Evolutionary conservation across 106 monocot genomes (phyloP).

Genomic region (Platanthera guangdongensis): DNA sequence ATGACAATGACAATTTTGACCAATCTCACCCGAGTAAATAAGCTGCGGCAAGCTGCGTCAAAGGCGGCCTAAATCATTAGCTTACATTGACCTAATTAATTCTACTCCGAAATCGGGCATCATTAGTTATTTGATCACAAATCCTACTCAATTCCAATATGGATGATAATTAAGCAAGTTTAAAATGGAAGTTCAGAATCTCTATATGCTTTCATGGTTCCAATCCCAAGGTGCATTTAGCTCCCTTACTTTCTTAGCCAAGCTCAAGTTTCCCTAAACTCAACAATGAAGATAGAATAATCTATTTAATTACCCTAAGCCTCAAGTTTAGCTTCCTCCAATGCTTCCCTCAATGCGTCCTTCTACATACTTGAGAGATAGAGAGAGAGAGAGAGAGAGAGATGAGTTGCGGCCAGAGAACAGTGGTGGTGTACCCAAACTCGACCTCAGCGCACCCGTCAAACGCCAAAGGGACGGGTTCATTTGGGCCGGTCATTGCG

Average conservation of each 20-base stretch:
- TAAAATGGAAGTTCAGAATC: too few relatives aligned
- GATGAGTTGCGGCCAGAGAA: background rate
- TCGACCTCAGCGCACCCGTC: constrained; percentile 1
- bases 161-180: too few relatives aligned
- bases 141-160: too few relatives aligned
- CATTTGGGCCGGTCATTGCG: constrained; percentile 23
- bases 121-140: too few relatives aligned
- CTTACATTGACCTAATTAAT: too few relatives aligned
- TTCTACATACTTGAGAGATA: background rate
- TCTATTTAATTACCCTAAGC: background rate
- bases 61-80: too few relatives aligned
- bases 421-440: constrained; percentile 18
- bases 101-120: too few relatives aligned
- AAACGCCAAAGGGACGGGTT: constrained; percentile 7
- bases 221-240: background rate
- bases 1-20: too few relatives aligned
- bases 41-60: too few relatives aligned
- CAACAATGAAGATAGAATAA: background rate
- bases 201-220: background rate
- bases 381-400: constrained; percentile 3
- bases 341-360: background rate
- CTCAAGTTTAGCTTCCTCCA: background rate
- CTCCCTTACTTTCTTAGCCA: background rate
- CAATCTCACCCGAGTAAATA: too few relatives aligned
- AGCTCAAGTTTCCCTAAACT: background rate